Base-by-base conservation (phyloP, 1,284 basidiomycete species). In the Cerrena zonata region DNA sequence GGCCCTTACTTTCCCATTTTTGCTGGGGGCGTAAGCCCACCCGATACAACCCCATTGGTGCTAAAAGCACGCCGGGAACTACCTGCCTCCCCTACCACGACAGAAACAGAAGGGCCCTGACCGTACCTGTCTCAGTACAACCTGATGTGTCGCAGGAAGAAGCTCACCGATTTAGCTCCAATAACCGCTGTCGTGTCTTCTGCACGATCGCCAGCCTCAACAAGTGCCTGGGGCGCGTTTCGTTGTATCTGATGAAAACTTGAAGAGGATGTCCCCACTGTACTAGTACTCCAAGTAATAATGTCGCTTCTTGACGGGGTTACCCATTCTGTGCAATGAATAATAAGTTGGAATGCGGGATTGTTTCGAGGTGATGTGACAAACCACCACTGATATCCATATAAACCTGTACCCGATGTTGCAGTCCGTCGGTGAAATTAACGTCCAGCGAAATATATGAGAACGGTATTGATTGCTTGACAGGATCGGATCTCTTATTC, bases 381-480 rank as follows among this genome's bases (percentile, higher is more conserved):
- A 26, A 18, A 61, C 62, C 61, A 59, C 56, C 69, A 45, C 54
- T 65, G 34, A 74, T 58, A 53, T 73, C 66, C 19, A 66, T 62
- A 56, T 71, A 69, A 24, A 67, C 47, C 50, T 67, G 60, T 10
- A 71, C 61, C 30, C 48, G 24, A 53, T 71, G 69, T 24, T 57
- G 5, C 1, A 54, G 26, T n/a, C 62, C 65, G 49, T 71, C 69
- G 5, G 56, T 48, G 0, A 70, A 63, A 5, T 39, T 41, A 2
- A 61, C 65, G 15, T 65, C 60, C 19, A 71, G 47, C 26, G 59
- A 54, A 13, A 69, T 19, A 50, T 71, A 68, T 4, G 65, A 56
- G 47, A 68, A 66, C 19, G 67, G 65, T 12, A 69, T 48, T 11
- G 67, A 69, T 54, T 71, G 65, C 23, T 59, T 56, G 46, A 65